Evolutionary conservation across 2,329 filamentous ascomycete genomes (phyloP).

Genomic region (Penicillium sp.): DNA sequence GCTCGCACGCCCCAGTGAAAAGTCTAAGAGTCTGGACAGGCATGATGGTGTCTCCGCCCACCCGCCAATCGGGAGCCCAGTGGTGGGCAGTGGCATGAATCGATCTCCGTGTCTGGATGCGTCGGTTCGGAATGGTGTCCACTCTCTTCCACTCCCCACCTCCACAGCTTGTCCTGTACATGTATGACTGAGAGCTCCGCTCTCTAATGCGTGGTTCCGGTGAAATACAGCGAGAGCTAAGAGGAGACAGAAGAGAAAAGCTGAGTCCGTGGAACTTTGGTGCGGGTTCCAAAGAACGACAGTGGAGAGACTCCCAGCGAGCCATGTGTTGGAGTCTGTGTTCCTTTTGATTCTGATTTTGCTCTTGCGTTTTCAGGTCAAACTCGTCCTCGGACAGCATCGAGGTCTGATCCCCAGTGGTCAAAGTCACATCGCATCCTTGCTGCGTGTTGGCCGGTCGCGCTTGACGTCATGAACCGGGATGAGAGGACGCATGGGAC

Average conservation of each 20-base stretch:
- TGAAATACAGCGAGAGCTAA: too few relatives aligned
- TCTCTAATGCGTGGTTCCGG: background rate
- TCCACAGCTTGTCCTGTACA: too few relatives aligned
- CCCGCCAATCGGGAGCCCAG: conserved; percentile 14
- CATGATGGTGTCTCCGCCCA: conserved; percentile 2
- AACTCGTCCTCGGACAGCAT: background rate
- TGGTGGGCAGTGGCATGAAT: conserved; percentile 14
- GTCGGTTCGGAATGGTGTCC: conserved; percentile 10
- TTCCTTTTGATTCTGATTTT: conserved; percentile 1
- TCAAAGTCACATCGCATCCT: conserved; percentile 9
- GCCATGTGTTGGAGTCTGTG: too few relatives aligned
- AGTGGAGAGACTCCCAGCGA: too few relatives aligned
- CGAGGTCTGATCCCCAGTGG: conserved; percentile 20
- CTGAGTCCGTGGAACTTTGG: too few relatives aligned
- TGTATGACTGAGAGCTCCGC: background rate
- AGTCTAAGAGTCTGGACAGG: conserved; percentile 1
- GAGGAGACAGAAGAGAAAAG: too few relatives aligned
- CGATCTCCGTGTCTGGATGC: conserved; percentile 21
- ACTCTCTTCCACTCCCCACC: too few relatives aligned
- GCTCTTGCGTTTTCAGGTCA: background rate
- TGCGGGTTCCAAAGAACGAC: too few relatives aligned
- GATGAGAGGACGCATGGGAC: background rate
- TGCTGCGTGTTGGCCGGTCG: conserved; percentile 8
- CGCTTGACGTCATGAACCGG: conserved; percentile 22
- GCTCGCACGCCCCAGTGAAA: conserved; percentile 1